These are phyloP conservation scores for Botryobasidium botryosum DNA, from an alignment of 768 basidiomycete genomes.

Conservation along the genomic window DNA sequence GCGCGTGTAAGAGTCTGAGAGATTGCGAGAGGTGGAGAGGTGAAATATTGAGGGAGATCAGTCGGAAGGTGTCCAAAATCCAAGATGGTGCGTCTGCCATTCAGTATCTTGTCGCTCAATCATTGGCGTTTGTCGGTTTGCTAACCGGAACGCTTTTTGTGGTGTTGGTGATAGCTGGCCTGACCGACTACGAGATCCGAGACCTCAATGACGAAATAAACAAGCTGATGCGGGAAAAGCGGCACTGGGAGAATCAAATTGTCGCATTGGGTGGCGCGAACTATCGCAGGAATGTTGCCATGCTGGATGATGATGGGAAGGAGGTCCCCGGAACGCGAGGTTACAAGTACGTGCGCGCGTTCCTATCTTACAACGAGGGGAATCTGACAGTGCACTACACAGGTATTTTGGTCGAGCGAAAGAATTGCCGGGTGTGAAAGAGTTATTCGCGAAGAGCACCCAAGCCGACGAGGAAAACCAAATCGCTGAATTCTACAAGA, in stretches of 20 bases:
- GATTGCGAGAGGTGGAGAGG: conserved; percentile 95
- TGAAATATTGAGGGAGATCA: conserved; percentile 87
- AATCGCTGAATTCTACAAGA: conserved; percentile 59
- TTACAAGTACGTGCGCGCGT: conserved; percentile 56
- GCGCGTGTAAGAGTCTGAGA: conserved; percentile 73
- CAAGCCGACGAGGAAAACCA: conserved; percentile 83
- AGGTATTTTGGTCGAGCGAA: conserved; percentile 97
- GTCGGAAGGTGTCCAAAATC: conserved; percentile 92
- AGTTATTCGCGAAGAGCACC: conserved; percentile 73
- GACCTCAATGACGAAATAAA: conserved; percentile 98
- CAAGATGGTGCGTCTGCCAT: conserved; percentile 57
- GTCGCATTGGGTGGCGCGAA: conserved; percentile 93
- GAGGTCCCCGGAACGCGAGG: conserved; percentile 95
- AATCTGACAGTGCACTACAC: neutral
- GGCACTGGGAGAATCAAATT: conserved; percentile 97
- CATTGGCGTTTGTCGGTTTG: too few relatives aligned
- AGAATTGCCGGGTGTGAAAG: conserved; percentile 86
- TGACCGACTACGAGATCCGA: conserved; percentile 90
- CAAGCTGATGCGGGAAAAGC: conserved; percentile 82
- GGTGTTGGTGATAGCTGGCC: conserved; percentile 39
- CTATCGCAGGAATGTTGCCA: conserved; percentile 82
- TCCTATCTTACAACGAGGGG: neutral
- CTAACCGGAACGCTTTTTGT: neutral
- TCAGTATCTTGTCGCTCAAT: too few relatives aligned
- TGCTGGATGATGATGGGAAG: conserved; percentile 87